These are phyloP conservation scores for Euphorbia peplus DNA, from an alignment of 345 rosid genomes.

Conservation along the genomic window DNA sequence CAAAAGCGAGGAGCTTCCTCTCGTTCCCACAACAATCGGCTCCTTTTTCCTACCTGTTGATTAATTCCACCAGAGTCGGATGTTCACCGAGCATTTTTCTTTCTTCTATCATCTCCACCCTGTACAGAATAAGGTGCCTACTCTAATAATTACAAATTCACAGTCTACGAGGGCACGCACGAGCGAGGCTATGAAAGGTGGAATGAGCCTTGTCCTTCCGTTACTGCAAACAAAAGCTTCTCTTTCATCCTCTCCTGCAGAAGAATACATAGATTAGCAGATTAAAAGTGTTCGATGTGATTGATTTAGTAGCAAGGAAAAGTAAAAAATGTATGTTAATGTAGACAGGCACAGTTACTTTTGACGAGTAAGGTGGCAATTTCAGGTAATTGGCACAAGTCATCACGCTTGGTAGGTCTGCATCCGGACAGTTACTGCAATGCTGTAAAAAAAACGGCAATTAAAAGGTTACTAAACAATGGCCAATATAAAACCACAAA, in stretches of 20 bases:
- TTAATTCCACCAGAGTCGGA: slow-evolving; percentile 1
- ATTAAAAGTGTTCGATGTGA: not conserved
- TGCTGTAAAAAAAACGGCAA: slow-evolving; percentile 42
- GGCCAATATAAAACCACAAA: not conserved
- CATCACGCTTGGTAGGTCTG: slow-evolving; percentile 94
- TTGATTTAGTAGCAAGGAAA: no score
- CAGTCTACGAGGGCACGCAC: slow-evolving; percentile 23
- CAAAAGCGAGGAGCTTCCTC: slow-evolving; percentile 25
- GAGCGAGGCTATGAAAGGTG: slow-evolving; percentile 71
- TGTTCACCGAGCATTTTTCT: not conserved
- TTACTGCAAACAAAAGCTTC: slow-evolving; percentile 81
- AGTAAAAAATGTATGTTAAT: not conserved
- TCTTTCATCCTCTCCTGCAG: slow-evolving; percentile 92
- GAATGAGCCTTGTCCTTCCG: slow-evolving; percentile 96
- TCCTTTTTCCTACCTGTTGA: slow-evolving; percentile 6
- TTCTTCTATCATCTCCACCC: slow-evolving; percentile 5
- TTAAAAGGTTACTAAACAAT: not conserved
- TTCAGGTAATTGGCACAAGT: slow-evolving; percentile 96
- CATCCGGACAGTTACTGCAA: slow-evolving; percentile 58
- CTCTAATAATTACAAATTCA: slow-evolving; percentile 49
- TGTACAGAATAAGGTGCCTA: slow-evolving; percentile 17
- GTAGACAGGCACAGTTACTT: slow-evolving; percentile 38
- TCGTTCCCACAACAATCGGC: slow-evolving; percentile 28
- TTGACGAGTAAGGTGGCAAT: slow-evolving; percentile 88
- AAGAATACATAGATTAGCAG: not conserved